Conservation (phyloP, 805 yeast species). For the Saturnispora serradocipensis region DNA sequence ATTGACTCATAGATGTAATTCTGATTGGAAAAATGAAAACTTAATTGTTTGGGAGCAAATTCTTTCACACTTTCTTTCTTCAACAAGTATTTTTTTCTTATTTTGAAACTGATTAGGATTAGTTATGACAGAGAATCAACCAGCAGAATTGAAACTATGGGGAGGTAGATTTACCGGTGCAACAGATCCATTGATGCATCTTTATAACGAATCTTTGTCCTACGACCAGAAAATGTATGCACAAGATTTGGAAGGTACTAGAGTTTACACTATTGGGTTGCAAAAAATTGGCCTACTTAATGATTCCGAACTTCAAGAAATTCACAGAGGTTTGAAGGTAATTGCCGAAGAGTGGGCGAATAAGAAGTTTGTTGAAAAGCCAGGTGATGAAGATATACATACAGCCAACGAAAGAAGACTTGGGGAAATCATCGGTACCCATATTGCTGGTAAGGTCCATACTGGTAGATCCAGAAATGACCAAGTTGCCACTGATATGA, state of each 20-base stretch:
- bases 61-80: background rate
- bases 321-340: slow-evolving; percentile 70
- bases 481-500: slow-evolving; percentile 98
- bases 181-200: slow-evolving; percentile 94
- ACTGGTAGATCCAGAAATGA: slow-evolving; percentile 99
- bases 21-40: background rate
- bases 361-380: slow-evolving; percentile 58
- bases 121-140: slow-evolving; percentile 31
- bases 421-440: slow-evolving; percentile 91
- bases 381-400: slow-evolving; percentile 96
- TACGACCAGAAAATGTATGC: slow-evolving; percentile 92
- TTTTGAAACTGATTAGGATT: background rate
- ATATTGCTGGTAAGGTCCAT: slow-evolving; percentile 94
- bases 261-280: slow-evolving; percentile 84
- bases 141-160: slow-evolving; percentile 77
- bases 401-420: slow-evolving; percentile 97
- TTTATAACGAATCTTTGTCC: slow-evolving; percentile 93
- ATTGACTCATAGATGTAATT: background rate
- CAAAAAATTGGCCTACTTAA: slow-evolving; percentile 69
- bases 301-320: slow-evolving; percentile 61
- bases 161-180: slow-evolving; percentile 98
- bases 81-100: background rate
- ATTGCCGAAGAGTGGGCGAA: slow-evolving; percentile 78
- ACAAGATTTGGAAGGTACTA: slow-evolving; percentile 90
- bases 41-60: background rate